A percentile compares a stretch with the other conserved stretches of the same genome.
These are phyloP conservation scores for Tetradesmus obliquus DNA, from an alignment of 139 green algal species.

Conservation along the genomic window DNA sequence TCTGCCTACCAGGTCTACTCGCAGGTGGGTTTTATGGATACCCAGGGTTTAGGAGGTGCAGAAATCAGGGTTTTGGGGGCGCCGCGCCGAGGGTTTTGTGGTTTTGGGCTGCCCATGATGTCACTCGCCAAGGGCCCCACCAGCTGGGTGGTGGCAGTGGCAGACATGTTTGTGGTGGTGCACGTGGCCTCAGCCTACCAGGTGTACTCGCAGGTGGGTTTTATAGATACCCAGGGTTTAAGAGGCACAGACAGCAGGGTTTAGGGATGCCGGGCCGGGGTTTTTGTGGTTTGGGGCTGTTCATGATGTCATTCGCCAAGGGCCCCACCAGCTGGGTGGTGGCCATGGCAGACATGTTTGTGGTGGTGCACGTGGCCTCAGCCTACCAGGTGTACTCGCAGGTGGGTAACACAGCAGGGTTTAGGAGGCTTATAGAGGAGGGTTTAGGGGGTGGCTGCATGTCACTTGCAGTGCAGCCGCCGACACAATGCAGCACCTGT, in stretches of 20 bases:
- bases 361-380: constrained; percentile 54
- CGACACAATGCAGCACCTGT: not conserved
- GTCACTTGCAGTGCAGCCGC: not conserved
- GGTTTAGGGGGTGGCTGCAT: not conserved
- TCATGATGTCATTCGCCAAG: constrained; percentile 34
- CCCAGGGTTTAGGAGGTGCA: too few species aligned
- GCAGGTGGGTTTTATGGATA: too few species aligned
- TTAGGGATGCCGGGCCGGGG: too few species aligned
- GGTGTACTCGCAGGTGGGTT: not conserved
- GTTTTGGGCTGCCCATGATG: not conserved
- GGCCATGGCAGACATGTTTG: constrained; percentile 44
- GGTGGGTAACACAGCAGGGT: too few species aligned
- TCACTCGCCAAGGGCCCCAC: constrained; percentile 22
- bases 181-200: not conserved
- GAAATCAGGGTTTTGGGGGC: too few species aligned
- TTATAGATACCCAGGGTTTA: too few species aligned
- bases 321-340: constrained; percentile 44
- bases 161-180: not conserved
- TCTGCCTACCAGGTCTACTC: not conserved
- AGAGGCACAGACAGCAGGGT: too few species aligned
- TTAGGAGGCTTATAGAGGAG: too few species aligned
- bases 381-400: constrained; percentile 44
- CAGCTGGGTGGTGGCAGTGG: constrained; percentile 45
- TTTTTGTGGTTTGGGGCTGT: too few species aligned
- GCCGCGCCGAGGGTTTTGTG: too few species aligned